A percentile compares a stretch with the other conserved stretches of the same genome.
Evolutionary conservation across 148 eudicot species (phyloP).

Genomic region (Polygonum aviculare): DNA sequence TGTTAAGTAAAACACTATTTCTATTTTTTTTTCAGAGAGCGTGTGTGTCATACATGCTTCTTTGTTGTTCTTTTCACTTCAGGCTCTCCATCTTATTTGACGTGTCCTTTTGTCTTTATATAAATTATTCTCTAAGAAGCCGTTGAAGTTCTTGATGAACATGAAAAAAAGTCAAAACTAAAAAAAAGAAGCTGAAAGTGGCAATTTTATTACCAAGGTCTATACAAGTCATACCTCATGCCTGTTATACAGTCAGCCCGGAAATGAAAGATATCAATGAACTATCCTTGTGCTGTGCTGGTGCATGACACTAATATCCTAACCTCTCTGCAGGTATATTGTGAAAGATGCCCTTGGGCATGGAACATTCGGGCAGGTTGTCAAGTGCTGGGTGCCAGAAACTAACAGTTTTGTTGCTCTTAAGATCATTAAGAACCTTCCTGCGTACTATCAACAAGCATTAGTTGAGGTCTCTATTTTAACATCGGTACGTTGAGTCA

Average conservation of each 20-base stretch:
- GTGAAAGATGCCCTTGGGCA: conserved; percentile 96
- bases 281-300: background rate
- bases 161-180: background rate
- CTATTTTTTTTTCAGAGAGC: conserved; percentile 3
- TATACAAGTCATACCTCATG: background rate
- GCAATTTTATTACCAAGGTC: background rate
- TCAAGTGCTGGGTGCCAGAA: conserved; percentile 88
- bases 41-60: background rate
- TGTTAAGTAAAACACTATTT: background rate
- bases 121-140: background rate
- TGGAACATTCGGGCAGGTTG: conserved; percentile 99
- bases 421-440: conserved; percentile 87
- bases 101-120: background rate
- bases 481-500: conserved; percentile 47
- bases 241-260: background rate
- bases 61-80: background rate
- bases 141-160: background rate
- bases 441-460: conserved; percentile 94
- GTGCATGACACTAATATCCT: background rate
- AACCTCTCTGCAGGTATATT: conserved; percentile 50
- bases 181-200: background rate
- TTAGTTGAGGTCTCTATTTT: conserved; percentile 91
- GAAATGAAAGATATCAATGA: background rate
- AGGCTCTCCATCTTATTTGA: background rate
- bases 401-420: conserved; percentile 76